Evolutionary conservation across 345 rosid genomes (phyloP).

Genomic region (Hibiscus trionum): DNA sequence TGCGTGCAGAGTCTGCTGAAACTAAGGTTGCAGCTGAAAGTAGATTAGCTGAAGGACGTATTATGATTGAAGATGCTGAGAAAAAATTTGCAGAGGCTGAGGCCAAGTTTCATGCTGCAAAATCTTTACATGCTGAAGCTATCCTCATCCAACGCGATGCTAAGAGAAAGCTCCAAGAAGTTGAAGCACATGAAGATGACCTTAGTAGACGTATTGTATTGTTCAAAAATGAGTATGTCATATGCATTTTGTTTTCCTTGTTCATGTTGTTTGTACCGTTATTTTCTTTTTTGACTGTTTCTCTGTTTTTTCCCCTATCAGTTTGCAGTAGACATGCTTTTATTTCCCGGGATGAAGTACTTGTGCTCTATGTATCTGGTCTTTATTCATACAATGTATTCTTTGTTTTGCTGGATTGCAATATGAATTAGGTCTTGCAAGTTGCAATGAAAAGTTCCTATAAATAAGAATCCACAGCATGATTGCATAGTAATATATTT

Average conservation of each 20-base stretch:
- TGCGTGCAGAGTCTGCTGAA: conserved; percentile 94
- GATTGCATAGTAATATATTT: background rate
- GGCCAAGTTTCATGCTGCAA: conserved; percentile 55
- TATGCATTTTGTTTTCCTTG: conserved; percentile 1
- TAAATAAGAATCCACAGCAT: too few species aligned
- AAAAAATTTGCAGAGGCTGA: conserved; percentile 62
- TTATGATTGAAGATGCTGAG: conserved; percentile 62
- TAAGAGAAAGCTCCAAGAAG: conserved; percentile 83
- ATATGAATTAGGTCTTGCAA: background rate
- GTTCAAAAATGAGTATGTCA: conserved; percentile 71
- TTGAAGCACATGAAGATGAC: conserved; percentile 79
- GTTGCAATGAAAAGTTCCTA: background rate
- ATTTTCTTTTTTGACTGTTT: background rate
- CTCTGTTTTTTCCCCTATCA: background rate
- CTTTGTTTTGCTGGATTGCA: background rate
- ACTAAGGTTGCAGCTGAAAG: conserved; percentile 68
- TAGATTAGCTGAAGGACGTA: conserved; percentile 57
- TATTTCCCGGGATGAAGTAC: background rate
- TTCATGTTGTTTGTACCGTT: background rate
- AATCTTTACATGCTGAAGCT: conserved; percentile 69
- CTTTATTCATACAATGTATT: background rate
- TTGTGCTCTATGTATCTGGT: background rate
- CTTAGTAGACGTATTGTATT: conserved; percentile 45
- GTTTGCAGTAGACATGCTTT: background rate
- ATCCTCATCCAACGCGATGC: conserved; percentile 57